Evolutionary conservation across 768 basidiomycete species (phyloP).

Genomic region (Coprinopsis strossmayeri): DNA sequence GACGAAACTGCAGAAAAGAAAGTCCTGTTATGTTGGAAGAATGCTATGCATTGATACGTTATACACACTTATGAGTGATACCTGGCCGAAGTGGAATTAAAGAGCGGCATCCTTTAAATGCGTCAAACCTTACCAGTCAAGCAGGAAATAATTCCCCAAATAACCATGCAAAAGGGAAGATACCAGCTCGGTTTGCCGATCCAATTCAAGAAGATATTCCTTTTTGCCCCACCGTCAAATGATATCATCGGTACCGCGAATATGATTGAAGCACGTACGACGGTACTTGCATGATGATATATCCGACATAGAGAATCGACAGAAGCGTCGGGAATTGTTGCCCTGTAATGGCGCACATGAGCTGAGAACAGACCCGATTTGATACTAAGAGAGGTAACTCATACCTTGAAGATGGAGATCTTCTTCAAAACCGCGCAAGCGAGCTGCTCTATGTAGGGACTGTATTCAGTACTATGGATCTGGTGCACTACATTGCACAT

Average conservation of each 20-base stretch:
- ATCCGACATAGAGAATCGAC: slow-evolving; percentile 66
- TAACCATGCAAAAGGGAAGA: slow-evolving; percentile 58
- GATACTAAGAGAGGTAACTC: background rate
- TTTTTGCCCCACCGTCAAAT: no score
- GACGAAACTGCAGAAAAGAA: slow-evolving; percentile 50
- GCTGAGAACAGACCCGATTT: background rate
- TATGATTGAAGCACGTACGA: no score
- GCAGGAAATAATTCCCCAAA: slow-evolving; percentile 64
- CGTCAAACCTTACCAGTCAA: slow-evolving; percentile 39
- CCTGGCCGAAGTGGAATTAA: no score
- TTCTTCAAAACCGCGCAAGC: slow-evolving; percentile 63
- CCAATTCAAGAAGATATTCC: slow-evolving; percentile 71
- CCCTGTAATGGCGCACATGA: slow-evolving; percentile 15
- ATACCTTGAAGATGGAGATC: slow-evolving; percentile 53
- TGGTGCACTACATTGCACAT: slow-evolving; percentile 13
- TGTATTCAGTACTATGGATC: background rate
- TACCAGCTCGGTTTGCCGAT: slow-evolving; percentile 66
- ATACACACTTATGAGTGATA: slow-evolving; percentile 31
- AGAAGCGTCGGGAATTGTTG: slow-evolving; percentile 63
- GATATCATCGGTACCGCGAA: no score
- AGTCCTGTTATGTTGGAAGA: no score
- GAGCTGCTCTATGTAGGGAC: slow-evolving; percentile 59
- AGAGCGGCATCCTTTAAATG: no score
- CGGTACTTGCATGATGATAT: slow-evolving; percentile 76
- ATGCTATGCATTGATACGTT: no score